Conservation (phyloP, 1,284 basidiomycete species). For the Trametes versicolor region DNA sequence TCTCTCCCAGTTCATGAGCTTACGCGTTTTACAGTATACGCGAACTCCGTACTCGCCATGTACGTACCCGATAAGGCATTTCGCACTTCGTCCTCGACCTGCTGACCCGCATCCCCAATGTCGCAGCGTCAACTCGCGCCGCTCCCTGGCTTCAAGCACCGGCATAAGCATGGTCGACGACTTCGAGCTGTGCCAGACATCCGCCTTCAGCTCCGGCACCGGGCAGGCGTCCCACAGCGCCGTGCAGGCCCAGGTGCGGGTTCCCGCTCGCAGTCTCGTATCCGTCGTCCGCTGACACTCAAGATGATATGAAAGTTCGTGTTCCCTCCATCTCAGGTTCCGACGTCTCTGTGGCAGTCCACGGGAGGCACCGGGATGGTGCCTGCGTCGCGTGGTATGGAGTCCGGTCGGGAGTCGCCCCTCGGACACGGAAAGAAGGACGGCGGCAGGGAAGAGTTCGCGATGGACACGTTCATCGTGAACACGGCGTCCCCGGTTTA, state of each 20-base stretch:
- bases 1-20: not conserved
- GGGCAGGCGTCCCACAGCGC: not conserved
- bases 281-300: not conserved
- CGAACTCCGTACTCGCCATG: constrained; percentile 14
- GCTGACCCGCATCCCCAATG: not conserved
- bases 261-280: not conserved
- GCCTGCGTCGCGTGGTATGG: not conserved
- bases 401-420: no score
- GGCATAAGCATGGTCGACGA: constrained; percentile 16
- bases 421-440: not conserved
- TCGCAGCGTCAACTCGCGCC: constrained; percentile 13
- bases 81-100: not conserved
- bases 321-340: not conserved
- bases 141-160: constrained; percentile 1
- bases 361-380: not conserved
- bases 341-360: not conserved
- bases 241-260: constrained; percentile 7
- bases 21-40: constrained; percentile 1
- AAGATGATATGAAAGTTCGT: not conserved
- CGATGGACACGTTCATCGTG: not conserved
- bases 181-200: constrained; percentile 18
- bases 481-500: not conserved
- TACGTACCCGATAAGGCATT: not conserved
- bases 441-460: not conserved
- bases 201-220: constrained; percentile 2